Evolutionary conservation across 352 stramenopile genomes (phyloP).

Genomic region (Globisporangium nagaii): DNA sequence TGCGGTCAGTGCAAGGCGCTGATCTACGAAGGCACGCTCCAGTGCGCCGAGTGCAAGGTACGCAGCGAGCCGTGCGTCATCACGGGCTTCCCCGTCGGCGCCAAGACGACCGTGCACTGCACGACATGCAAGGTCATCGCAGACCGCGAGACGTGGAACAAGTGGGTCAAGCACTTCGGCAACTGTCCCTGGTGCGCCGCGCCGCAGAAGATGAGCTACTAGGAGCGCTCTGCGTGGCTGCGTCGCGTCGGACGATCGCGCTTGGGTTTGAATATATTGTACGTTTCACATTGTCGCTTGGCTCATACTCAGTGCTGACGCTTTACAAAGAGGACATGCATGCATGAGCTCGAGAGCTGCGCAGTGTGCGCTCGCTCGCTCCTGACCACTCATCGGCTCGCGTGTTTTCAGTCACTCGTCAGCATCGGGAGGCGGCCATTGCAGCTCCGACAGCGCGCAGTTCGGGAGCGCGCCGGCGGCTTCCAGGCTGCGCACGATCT

Average conservation of each 20-base stretch:
- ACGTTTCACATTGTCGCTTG: too few relatives aligned
- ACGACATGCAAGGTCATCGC: conserved; percentile 85
- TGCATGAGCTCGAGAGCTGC: not conserved
- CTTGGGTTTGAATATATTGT: too few relatives aligned
- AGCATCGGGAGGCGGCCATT: not conserved
- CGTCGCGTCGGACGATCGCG: too few relatives aligned
- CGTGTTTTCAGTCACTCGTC: not conserved
- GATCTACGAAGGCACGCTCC: conserved; percentile 83
- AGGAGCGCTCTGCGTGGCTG: too few relatives aligned
- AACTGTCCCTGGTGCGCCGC: conserved; percentile 75
- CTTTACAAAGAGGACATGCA: not conserved
- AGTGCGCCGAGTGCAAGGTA: conserved; percentile 76
- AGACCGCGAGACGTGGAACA: conserved; percentile 85
- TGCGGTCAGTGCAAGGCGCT: conserved; percentile 76
- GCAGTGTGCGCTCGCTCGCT: too few relatives aligned
- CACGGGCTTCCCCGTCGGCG: conserved; percentile 85
- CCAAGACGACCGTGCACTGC: conserved; percentile 86
- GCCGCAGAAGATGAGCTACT: conserved; percentile 86
- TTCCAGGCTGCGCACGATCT: conserved; percentile 26
- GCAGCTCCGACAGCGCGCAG: conserved; percentile 13
- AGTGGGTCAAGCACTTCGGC: conserved; percentile 85
- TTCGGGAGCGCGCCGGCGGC: conserved; percentile 11
- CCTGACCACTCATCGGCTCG: too few relatives aligned
- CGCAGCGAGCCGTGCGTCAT: conserved; percentile 84
- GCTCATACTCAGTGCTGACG: not conserved